Evolutionary conservation across 495 filamentous ascomycete species (phyloP).

Genomic region (Penicillium steckii): DNA sequence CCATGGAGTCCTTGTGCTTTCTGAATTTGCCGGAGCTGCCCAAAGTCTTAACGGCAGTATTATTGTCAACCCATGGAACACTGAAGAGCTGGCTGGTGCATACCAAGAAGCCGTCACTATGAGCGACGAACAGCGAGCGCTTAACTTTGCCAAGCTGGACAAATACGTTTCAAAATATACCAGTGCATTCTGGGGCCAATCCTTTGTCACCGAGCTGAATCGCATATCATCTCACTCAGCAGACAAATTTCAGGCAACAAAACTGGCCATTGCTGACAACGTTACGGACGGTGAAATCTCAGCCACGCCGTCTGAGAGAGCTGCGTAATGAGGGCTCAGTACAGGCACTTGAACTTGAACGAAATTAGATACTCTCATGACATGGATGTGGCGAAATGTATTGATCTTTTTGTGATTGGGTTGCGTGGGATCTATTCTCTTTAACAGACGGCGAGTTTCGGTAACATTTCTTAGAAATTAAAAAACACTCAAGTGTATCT

Average conservation of each 20-base stretch:
- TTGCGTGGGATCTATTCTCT: constrained; percentile 10
- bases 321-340: constrained; percentile 3
- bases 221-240: constrained; percentile 57
- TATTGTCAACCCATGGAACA: constrained; percentile 97
- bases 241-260: constrained; percentile 43
- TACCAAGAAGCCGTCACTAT: constrained; percentile 95
- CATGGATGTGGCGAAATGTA: constrained; percentile 34
- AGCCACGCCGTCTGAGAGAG: constrained; percentile 1
- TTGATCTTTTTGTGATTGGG: constrained; percentile 14
- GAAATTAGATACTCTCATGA: constrained; percentile 28
- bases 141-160: constrained; percentile 86
- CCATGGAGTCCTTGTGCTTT: constrained; percentile 88
- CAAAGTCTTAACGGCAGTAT: constrained; percentile 90
- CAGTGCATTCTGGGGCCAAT: constrained; percentile 96
- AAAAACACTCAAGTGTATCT: not conserved
- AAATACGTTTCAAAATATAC: constrained; percentile 97
- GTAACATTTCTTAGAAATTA: constrained; percentile 1
- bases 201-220: constrained; percentile 82
- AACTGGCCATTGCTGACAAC: constrained; percentile 17
- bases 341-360: constrained; percentile 2
- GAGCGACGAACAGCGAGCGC: constrained; percentile 77
- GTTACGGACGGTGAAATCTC: constrained; percentile 11
- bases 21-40: constrained; percentile 92
- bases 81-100: constrained; percentile 87
- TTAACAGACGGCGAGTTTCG: constrained; percentile 3